Evolutionary conservation across 177 flowering plant genomes (phyloP).

Genomic region (Vitis hybrid): DNA sequence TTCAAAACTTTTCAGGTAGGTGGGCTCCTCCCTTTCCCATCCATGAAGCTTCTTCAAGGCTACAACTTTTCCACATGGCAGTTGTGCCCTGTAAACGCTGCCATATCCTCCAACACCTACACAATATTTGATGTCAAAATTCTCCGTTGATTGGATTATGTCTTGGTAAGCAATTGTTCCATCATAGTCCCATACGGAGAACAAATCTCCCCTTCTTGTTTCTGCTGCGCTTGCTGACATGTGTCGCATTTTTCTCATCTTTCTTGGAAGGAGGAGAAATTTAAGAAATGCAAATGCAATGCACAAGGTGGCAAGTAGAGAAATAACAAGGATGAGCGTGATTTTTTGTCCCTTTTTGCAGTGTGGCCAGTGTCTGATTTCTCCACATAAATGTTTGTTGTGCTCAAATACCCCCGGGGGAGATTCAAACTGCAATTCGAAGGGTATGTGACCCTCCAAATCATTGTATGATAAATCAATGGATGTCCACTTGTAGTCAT

Average conservation of each 20-base stretch:
- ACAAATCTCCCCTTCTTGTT: constrained; percentile 1
- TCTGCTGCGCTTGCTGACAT: not conserved
- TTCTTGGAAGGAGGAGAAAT: not conserved
- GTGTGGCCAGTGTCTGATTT: not conserved
- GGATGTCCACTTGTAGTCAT: too few species aligned
- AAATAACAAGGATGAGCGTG: too few species aligned
- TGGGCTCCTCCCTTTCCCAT: too few species aligned
- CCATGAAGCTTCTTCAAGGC: constrained; percentile 19
- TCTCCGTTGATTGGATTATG: constrained; percentile 25
- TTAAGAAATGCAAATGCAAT: not conserved
- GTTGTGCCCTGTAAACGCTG: constrained; percentile 20
- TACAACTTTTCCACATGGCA: constrained; percentile 21
- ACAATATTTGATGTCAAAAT: constrained; percentile 26
- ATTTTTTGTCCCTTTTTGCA: too few species aligned
- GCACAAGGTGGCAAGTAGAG: too few species aligned
- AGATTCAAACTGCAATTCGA: not conserved
- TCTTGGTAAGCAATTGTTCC: constrained; percentile 22
- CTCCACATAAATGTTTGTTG: not conserved
- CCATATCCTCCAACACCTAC: constrained; percentile 30
- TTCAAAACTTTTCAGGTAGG: constrained; percentile 17
- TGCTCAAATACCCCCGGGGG: not conserved
- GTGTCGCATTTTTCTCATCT: not conserved
- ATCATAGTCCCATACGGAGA: constrained; percentile 22
- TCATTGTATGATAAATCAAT: constrained; percentile 1
- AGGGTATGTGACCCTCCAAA: not conserved